Evolutionary conservation across 2,329 filamentous ascomycete species (phyloP).

Genomic region (Hypoxylon sp.): DNA sequence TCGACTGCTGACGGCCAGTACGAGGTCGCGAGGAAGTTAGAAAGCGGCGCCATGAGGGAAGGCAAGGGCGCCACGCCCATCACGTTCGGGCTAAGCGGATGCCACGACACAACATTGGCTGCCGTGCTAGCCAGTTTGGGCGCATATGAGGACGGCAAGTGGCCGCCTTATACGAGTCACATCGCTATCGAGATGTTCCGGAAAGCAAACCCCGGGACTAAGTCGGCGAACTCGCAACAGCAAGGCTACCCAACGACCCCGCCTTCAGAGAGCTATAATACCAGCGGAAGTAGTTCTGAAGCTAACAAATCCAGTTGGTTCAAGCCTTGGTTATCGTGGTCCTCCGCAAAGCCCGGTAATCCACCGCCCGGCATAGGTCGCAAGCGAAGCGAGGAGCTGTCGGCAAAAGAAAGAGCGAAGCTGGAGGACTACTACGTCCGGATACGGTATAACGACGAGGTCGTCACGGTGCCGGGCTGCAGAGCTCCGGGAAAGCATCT

Average conservation of each 20-base stretch:
- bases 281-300: not conserved
- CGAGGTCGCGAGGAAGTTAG: conserved; percentile 56
- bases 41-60: conserved; percentile 51
- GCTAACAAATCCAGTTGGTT: conserved; percentile 51
- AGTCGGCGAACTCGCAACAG: conserved; percentile 18
- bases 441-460: conserved; percentile 88
- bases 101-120: conserved; percentile 94
- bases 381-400: conserved; percentile 69
- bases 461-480: conserved; percentile 87
- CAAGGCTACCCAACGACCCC: conserved; percentile 23
- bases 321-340: conserved; percentile 51
- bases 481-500: conserved; percentile 82
- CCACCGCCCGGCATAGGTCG: conserved; percentile 68
- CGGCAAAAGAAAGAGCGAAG: conserved; percentile 67
- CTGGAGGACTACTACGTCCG: conserved; percentile 88
- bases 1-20: conserved; percentile 67
- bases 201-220: conserved; percentile 55
- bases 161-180: conserved; percentile 95
- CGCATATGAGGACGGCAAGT: conserved; percentile 77
- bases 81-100: conserved; percentile 84
- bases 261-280: conserved; percentile 26
- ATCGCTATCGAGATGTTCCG: conserved; percentile 92
- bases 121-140: conserved; percentile 82
- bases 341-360: conserved; percentile 47
- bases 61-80: conserved; percentile 62